Base-by-base conservation (phyloP, 495 filamentous ascomycete species). In the Penicillium tannophilum region DNA sequence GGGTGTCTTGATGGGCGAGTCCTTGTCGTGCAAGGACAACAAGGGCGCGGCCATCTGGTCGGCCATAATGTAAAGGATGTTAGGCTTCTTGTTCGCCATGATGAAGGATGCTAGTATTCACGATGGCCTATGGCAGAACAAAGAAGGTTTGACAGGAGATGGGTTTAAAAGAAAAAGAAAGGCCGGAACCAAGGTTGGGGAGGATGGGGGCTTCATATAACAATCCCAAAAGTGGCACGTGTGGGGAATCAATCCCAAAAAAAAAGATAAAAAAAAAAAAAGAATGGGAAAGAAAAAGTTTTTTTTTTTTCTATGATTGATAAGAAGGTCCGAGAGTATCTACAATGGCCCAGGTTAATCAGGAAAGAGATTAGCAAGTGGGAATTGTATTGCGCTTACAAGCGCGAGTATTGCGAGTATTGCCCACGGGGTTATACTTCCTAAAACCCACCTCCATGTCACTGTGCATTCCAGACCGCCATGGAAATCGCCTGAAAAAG, bases 31-130 rank as follows among this genome's bases (percentile, higher is more conserved):
- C 66, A 93, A 88, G 74, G 88, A 90, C 54, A 96, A 83, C 58
- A 90, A 79, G 12, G 91, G 91, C 26, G 92, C 91, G 20, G 92
- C 87, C 72, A 96, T 86, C 76, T 96, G 92, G 75, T 96, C 92
- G 45, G 91, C 91, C 89, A 96, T 93, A 72, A 96, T 90, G 74
- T 90, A 90, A 50, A 92, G 81, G 61, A 92, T 88, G 72, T 92
- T 92, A 41, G 88, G 89, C 69, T 80, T 84, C 54, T 76, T 74
- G 31, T 66, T 62, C 50, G 71, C 69, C 76, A 79, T 78, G 71
- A 56, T 56, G 54, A 56, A 54, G 10, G 19, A 43, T 43, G 16
- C 6, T 23, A 39, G 20, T 28, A 28, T 26, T 55, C 41, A 46
- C 3, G 23, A 36, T 55, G 39, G 36, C 4, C 14, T 41, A 41